Conservation (phyloP, 192 early-diverging fungal species). For the Chytriomyces sp. region DNA sequence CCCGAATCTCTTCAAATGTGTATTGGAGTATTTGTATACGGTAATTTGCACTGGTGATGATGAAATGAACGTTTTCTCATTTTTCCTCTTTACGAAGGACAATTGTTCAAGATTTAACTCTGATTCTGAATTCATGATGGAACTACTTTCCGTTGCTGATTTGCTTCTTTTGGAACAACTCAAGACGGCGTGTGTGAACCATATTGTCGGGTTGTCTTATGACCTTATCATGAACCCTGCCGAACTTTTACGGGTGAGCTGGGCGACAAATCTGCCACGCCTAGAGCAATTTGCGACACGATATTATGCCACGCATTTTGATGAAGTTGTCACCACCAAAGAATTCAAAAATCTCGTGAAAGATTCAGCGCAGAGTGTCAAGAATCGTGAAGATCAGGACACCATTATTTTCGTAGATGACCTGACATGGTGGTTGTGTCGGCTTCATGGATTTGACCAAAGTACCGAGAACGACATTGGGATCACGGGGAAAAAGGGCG, state of each 20-base stretch:
- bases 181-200: slow-evolving; percentile 44
- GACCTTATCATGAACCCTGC: slow-evolving; percentile 33
- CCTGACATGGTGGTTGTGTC: slow-evolving; percentile 48
- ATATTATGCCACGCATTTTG: slow-evolving; percentile 48
- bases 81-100: slow-evolving; percentile 20
- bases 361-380: slow-evolving; percentile 43
- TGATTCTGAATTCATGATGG: slow-evolving; percentile 35
- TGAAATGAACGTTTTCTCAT: not conserved
- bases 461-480: slow-evolving; percentile 34
- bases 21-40: slow-evolving; percentile 54
- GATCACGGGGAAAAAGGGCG: slow-evolving; percentile 14
- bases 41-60: slow-evolving; percentile 34
- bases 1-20: slow-evolving; percentile 31
- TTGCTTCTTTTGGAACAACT: slow-evolving; percentile 51
- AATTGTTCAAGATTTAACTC: slow-evolving; percentile 1
- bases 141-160: slow-evolving; percentile 49
- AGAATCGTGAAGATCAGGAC: slow-evolving; percentile 50
- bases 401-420: slow-evolving; percentile 59
- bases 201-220: slow-evolving; percentile 20
- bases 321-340: slow-evolving; percentile 20
- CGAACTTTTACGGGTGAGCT: slow-evolving; percentile 35
- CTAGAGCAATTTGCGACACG: slow-evolving; percentile 48
- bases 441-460: slow-evolving; percentile 25
- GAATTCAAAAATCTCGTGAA: slow-evolving; percentile 41
- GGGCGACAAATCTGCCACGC: slow-evolving; percentile 48